phyloP scores from a whole-genome alignment of 306 rosid species.

The Bauhinia variegata region DNA sequence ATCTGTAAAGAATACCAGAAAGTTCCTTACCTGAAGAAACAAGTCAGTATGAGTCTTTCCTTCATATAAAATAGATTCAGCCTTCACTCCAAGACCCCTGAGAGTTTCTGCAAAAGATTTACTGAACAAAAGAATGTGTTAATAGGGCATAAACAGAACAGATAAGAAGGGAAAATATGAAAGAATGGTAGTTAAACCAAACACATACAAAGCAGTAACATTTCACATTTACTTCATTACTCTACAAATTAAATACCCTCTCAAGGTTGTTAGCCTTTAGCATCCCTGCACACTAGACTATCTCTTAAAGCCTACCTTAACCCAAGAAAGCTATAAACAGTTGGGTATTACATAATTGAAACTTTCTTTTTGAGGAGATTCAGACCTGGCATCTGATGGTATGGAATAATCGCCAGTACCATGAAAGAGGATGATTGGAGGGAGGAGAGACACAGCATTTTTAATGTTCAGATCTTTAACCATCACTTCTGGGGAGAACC shows the following conservation, averaged over 20 bases:
- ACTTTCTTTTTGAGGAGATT: too few species aligned
- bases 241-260: neutral
- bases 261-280: too few species aligned
- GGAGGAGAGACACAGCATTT: slow-evolving; percentile 45
- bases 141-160: slow-evolving; percentile 16
- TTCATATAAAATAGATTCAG: slow-evolving; percentile 71
- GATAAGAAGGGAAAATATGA: too few species aligned
- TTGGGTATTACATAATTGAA: too few species aligned
- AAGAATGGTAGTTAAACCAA: slow-evolving; percentile 11
- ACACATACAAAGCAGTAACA: slow-evolving; percentile 1
- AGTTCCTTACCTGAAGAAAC: slow-evolving; percentile 80
- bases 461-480: slow-evolving; percentile 44
- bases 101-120: slow-evolving; percentile 80
- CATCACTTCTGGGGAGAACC: slow-evolving; percentile 56
- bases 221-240: slow-evolving; percentile 3
- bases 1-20: slow-evolving; percentile 12
- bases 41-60: slow-evolving; percentile 92
- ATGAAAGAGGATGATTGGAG: slow-evolving; percentile 59
- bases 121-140: slow-evolving; percentile 51
- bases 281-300: too few species aligned
- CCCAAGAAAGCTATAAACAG: too few species aligned
- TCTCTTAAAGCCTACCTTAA: too few species aligned
- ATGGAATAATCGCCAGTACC: slow-evolving; percentile 63
- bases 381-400: slow-evolving; percentile 65
- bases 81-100: slow-evolving; percentile 65